These are phyloP conservation scores for Bacidia rubella DNA, from an alignment of 495 filamentous ascomycete genomes.

Conservation along the genomic window DNA sequence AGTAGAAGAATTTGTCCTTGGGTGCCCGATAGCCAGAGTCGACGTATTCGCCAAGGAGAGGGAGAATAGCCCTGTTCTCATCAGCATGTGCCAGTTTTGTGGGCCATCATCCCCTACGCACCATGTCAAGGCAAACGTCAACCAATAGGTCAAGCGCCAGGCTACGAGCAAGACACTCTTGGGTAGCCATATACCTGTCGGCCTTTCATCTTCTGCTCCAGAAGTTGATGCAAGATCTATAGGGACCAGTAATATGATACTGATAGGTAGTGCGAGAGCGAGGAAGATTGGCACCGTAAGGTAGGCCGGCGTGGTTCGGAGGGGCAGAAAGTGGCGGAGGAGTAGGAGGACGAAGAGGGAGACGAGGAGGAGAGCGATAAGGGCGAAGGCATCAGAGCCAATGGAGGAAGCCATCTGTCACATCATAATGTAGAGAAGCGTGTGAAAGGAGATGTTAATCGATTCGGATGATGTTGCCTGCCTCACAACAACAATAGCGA, in stretches of 20 bases:
- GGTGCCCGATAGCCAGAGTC: constrained; percentile 87
- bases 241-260: constrained; percentile 86
- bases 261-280: constrained; percentile 79
- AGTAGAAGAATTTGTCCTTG: constrained; percentile 65
- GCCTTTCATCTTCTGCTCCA: constrained; percentile 48
- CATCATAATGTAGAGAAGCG: not conserved
- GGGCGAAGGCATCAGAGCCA: constrained; percentile 62
- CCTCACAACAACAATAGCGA: no score
- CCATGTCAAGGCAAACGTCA: constrained; percentile 92
- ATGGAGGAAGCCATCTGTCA: constrained; percentile 27
- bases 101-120: constrained; percentile 24
- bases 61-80: constrained; percentile 64
- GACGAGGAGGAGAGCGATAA: constrained; percentile 55
- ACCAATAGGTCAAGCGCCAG: constrained; percentile 93
- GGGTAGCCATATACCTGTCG: constrained; percentile 54
- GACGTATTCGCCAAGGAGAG: constrained; percentile 81
- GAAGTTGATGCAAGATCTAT: constrained; percentile 88
- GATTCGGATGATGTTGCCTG: not conserved
- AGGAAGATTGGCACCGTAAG: constrained; percentile 88
- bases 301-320: constrained; percentile 82
- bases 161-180: constrained; percentile 58
- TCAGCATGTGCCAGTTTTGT: no score
- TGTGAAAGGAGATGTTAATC: not conserved
- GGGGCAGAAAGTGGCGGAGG: constrained; percentile 73
- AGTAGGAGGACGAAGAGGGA: constrained; percentile 67